Conservation (phyloP, 1,284 basidiomycete genomes). For the Cryptococcus sp. region DNA sequence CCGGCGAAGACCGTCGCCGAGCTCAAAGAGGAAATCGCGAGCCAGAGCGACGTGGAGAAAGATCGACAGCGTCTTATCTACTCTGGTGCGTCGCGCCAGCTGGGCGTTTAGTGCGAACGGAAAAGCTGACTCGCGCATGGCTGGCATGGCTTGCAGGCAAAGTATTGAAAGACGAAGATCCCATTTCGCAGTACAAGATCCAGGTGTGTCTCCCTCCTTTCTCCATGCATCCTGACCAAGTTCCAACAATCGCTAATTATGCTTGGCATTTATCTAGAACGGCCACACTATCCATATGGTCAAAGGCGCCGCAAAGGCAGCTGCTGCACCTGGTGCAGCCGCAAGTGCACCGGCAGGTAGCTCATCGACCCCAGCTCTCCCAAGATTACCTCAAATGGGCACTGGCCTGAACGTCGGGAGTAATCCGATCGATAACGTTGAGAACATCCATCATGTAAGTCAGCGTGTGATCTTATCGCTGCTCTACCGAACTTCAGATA, state of each 20-base stretch:
- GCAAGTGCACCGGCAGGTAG: conserved; percentile 36
- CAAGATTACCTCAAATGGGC: conserved; percentile 72
- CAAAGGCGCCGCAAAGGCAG: conserved; percentile 71
- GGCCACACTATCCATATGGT: conserved; percentile 91
- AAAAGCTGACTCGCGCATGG: not conserved
- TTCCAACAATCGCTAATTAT: not conserved
- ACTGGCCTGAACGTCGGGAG: conserved; percentile 67
- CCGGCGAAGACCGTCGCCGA: conserved; percentile 72
- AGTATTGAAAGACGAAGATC: conserved; percentile 73
- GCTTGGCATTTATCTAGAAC: conserved; percentile 23
- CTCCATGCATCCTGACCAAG: not conserved
- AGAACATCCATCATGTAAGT: conserved; percentile 49
- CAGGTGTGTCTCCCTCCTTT: conserved; percentile 51
- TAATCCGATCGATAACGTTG: conserved; percentile 60
- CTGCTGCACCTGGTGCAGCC: conserved; percentile 40
- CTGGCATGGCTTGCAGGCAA: conserved; percentile 39
- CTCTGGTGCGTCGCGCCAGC: conserved; percentile 63
- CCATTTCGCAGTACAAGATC: conserved; percentile 81
- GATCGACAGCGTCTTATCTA: conserved; percentile 84
- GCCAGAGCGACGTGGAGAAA: conserved; percentile 78
- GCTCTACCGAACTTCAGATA: not conserved
- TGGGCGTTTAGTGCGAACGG: not conserved
- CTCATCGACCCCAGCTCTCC: conserved; percentile 41
- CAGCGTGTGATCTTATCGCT: conserved; percentile 1
- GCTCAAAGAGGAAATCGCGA: conserved; percentile 80